Conservation (phyloP, 1,284 basidiomycete species). For the Leccinum angustisporum region DNA sequence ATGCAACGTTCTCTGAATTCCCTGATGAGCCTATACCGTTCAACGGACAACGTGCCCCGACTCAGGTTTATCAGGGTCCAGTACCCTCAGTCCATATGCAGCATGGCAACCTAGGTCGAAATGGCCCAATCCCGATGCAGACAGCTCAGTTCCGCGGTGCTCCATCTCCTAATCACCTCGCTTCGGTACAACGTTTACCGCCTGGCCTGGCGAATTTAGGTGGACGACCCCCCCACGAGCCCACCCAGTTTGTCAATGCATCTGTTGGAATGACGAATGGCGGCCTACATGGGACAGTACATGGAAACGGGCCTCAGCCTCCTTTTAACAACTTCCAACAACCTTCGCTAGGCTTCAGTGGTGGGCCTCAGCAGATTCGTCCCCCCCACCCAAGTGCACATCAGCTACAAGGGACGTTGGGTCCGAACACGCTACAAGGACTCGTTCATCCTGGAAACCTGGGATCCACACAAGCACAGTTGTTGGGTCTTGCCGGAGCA, state of each 20-base stretch:
- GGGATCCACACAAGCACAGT: conserved; percentile 44
- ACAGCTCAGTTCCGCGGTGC: conserved; percentile 66
- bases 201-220: conserved; percentile 83
- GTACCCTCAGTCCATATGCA: conserved; percentile 52
- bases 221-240: conserved; percentile 75
- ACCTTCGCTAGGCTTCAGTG: conserved; percentile 45
- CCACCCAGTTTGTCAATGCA: conserved; percentile 61
- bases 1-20: conserved; percentile 55
- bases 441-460: conserved; percentile 53
- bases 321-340: conserved; percentile 51
- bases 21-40: conserved; percentile 63
- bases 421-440: conserved; percentile 43
- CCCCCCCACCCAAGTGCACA: conserved; percentile 48
- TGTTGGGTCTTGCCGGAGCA: conserved; percentile 46
- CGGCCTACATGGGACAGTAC: conserved; percentile 46
- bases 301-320: conserved; percentile 49
- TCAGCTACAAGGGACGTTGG: conserved; percentile 46
- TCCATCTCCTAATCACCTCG: conserved; percentile 58
- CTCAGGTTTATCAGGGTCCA: conserved; percentile 54
- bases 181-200: conserved; percentile 61
- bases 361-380: conserved; percentile 52
- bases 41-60: conserved; percentile 55
- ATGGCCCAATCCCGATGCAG: conserved; percentile 56
- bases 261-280: conserved; percentile 47
- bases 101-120: conserved; percentile 47